Percentiles rank a stretch among this genome's conserved stretches.
Conservation (phyloP, 805 yeast genomes). For the Metschnikowia orientalis region DNA sequence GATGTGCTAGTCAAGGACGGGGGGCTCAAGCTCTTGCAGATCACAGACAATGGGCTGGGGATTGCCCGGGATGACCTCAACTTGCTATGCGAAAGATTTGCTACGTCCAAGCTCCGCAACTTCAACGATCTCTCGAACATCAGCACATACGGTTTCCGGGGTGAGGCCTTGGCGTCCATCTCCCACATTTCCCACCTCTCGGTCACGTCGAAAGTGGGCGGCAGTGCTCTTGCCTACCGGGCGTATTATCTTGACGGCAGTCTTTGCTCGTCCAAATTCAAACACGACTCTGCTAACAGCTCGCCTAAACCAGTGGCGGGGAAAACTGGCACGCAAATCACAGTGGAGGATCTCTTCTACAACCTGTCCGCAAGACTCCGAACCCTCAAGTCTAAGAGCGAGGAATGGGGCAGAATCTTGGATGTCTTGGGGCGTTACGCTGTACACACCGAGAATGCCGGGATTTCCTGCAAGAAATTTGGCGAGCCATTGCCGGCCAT, state of each 20-base stretch:
- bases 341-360: constrained; percentile 85
- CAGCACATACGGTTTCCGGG: constrained; percentile 88
- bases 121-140: constrained; percentile 74
- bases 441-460: constrained; percentile 63
- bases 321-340: constrained; percentile 75
- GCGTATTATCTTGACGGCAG: constrained; percentile 67
- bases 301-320: constrained; percentile 81
- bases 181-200: constrained; percentile 83
- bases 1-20: constrained; percentile 89
- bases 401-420: constrained; percentile 71
- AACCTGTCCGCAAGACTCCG: constrained; percentile 77
- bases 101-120: constrained; percentile 75
- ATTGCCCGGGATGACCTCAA: constrained; percentile 68
- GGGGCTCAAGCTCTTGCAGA: constrained; percentile 79
- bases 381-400: constrained; percentile 60
- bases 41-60: constrained; percentile 87
- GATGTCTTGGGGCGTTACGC: constrained; percentile 85
- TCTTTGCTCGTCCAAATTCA: constrained; percentile 42
- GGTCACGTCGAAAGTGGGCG: constrained; percentile 67
- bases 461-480: constrained; percentile 72
- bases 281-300: constrained; percentile 25
- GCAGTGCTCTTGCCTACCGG: constrained; percentile 64
- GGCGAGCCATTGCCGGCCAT: constrained; percentile 72
- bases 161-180: constrained; percentile 93
- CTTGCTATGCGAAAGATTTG: constrained; percentile 83